These are phyloP conservation scores for Stylonectria norvegica DNA, from an alignment of 2,329 filamentous ascomycete species.

Conservation along the genomic window DNA sequence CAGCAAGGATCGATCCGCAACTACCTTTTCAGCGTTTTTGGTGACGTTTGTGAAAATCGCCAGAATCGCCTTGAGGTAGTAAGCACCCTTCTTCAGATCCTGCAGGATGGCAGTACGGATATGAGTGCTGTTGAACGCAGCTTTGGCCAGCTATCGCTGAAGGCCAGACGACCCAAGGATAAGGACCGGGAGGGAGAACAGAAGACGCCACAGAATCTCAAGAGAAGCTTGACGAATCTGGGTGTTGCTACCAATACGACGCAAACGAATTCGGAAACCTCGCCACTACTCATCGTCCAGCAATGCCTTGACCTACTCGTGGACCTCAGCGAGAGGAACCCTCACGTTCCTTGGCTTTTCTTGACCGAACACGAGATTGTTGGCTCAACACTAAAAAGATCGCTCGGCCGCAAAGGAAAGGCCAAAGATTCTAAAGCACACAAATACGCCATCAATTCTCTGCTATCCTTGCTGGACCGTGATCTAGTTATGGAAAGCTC, in stretches of 20 bases:
- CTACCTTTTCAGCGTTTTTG: slow-evolving; percentile 81
- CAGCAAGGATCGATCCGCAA: slow-evolving; percentile 82
- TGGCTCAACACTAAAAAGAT: slow-evolving; percentile 71
- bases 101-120: slow-evolving; percentile 93
- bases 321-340: slow-evolving; percentile 79
- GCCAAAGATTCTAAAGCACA: slow-evolving; percentile 77
- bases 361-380: slow-evolving; percentile 85
- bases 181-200: slow-evolving; percentile 56
- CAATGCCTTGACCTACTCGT: slow-evolving; percentile 86
- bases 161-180: slow-evolving; percentile 74
- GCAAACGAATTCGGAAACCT: slow-evolving; percentile 76
- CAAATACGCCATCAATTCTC: slow-evolving; percentile 87
- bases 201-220: slow-evolving; percentile 78
- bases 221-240: slow-evolving; percentile 67
- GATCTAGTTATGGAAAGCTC: slow-evolving; percentile 95
- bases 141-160: slow-evolving; percentile 87
- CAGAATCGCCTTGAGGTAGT: slow-evolving; percentile 93
- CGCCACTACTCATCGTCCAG: slow-evolving; percentile 90
- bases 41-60: slow-evolving; percentile 92
- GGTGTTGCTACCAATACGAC: slow-evolving; percentile 39
- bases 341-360: slow-evolving; percentile 87
- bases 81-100: slow-evolving; percentile 84
- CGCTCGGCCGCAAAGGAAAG: slow-evolving; percentile 79
- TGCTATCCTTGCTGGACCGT: slow-evolving; percentile 85
- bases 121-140: slow-evolving; percentile 91